Evolutionary conservation across 2,329 filamentous ascomycete species (phyloP).

Genomic region (Dactylellina parvicollis): DNA sequence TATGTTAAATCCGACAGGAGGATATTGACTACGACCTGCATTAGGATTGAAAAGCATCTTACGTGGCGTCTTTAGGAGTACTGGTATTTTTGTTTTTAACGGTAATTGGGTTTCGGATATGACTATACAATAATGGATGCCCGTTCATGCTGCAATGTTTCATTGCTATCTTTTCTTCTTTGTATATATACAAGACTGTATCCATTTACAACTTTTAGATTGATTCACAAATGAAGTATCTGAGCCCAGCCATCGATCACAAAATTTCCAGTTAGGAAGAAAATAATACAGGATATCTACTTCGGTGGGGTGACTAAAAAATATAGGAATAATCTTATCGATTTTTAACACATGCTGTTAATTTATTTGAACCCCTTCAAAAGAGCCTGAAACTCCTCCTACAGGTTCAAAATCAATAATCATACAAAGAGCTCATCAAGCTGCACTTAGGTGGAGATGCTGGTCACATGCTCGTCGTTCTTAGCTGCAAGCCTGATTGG

Average conservation of each 20-base stretch:
- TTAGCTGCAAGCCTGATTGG: not conserved
- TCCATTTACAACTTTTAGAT: too few relatives aligned
- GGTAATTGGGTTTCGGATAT: not conserved
- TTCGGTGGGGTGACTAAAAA: too few relatives aligned
- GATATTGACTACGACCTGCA: not conserved
- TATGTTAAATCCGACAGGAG: not conserved
- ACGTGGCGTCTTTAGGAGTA: not conserved
- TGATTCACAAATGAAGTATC: too few relatives aligned
- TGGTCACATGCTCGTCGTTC: not conserved
- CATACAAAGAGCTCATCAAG: not conserved
- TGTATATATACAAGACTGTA: not conserved
- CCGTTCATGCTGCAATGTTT: slow-evolving; percentile 1
- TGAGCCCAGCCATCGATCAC: not conserved
- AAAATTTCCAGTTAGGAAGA: not conserved
- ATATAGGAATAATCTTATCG: too few relatives aligned
- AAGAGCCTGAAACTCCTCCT: too few relatives aligned
- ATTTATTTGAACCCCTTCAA: too few relatives aligned
- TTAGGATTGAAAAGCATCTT: not conserved
- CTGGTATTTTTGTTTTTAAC: not conserved
- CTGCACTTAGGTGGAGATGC: not conserved
- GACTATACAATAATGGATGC: not conserved
- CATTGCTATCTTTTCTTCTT: not conserved
- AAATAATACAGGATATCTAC: too few relatives aligned
- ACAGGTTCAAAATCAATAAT: too few relatives aligned
- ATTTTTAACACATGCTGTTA: too few relatives aligned